phyloP scores from a whole-genome alignment of 345 rosid species.

The Eucalyptus cloeziana region DNA sequence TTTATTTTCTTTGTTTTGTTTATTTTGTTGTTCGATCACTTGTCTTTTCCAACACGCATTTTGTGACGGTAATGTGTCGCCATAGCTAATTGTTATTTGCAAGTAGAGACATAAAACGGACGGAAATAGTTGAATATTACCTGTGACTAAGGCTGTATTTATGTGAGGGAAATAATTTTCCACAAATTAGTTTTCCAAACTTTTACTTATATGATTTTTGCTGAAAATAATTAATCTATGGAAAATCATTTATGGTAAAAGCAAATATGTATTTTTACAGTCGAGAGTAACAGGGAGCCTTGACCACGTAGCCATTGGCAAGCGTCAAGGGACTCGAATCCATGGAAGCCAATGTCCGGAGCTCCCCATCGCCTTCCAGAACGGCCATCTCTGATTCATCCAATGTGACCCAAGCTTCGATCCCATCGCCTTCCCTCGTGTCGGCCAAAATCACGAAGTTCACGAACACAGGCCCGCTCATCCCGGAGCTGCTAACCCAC shows the following conservation, averaged over 20 bases:
- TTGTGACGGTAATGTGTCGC: rapidly evolving
- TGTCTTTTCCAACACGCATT: neutral
- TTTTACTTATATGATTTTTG: neutral
- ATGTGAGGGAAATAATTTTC: neutral
- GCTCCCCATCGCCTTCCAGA: constrained; percentile 5
- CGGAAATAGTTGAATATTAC: neutral
- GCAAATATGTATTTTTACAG: neutral
- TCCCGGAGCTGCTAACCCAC: neutral
- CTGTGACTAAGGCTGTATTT: rapidly evolving
- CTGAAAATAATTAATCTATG: neutral
- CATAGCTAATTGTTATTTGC: neutral
- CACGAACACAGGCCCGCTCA: neutral
- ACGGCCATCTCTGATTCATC: constrained; percentile 21
- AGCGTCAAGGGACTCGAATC: neutral
- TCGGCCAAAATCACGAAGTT: constrained; percentile 30
- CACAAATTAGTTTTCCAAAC: neutral
- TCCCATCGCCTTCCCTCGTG: constrained; percentile 11
- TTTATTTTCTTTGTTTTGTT: neutral
- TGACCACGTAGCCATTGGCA: neutral
- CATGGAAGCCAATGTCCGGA: constrained; percentile 5
- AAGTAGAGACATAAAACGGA: neutral
- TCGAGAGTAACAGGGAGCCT: neutral
- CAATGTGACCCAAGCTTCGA: constrained; percentile 45
- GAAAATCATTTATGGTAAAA: neutral
- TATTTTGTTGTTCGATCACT: neutral